phyloP scores from a whole-genome alignment of 345 rosid species.

The Eucalyptus cloeziana region DNA sequence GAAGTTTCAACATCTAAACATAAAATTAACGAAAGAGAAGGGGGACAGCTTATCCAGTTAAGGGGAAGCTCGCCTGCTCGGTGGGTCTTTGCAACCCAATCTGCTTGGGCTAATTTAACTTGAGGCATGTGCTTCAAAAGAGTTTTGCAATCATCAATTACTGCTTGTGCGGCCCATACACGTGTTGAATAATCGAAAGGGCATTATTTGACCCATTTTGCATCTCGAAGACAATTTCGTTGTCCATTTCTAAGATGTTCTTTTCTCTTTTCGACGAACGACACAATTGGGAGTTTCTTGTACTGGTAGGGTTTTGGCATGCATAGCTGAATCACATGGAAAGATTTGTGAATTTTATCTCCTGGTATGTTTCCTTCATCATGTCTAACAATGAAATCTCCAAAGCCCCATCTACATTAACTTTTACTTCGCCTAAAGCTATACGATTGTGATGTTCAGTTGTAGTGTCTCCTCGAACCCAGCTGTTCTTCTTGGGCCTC shows the following conservation, averaged over 20 bases:
- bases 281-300: fast-evolving
- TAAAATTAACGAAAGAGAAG: too few relatives aligned
- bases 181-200: background rate
- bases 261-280: background rate
- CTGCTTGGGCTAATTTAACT: too few relatives aligned
- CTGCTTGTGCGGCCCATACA: too few relatives aligned
- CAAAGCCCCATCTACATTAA: background rate
- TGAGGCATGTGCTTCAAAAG: too few relatives aligned
- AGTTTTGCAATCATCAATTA: too few relatives aligned
- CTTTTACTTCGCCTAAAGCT: background rate
- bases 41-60: too few relatives aligned
- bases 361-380: background rate
- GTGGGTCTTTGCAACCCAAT: too few relatives aligned
- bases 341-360: background rate
- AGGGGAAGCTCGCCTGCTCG: too few relatives aligned
- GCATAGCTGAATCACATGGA: background rate
- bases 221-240: background rate
- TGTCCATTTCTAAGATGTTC: background rate
- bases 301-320: background rate
- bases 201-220: background rate
- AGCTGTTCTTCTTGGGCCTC: background rate
- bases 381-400: background rate
- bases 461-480: background rate
- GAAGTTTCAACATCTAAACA: too few relatives aligned
- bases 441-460: background rate